A percentile compares a stretch with the other conserved stretches of the same genome.
phyloP scores from a whole-genome alignment of 2,329 filamentous ascomycete species.

The Epichloe gansuensis region DNA sequence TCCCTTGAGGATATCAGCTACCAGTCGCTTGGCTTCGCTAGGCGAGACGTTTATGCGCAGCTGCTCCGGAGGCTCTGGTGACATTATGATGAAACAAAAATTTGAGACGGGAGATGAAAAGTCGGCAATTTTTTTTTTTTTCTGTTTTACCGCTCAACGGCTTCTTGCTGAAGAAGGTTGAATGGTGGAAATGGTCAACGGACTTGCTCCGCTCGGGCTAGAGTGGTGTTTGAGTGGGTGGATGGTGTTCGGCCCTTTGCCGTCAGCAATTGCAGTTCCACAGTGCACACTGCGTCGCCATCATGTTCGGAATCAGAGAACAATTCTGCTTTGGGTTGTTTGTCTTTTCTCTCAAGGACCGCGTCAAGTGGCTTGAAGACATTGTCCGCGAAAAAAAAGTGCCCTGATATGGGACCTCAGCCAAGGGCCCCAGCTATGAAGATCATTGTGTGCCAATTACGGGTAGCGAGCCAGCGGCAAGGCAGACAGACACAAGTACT shows the following conservation, averaged over 20 bases:
- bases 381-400: constrained; percentile 25
- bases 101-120: background rate
- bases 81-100: background rate
- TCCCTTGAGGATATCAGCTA: constrained; percentile 40
- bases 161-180: too few relatives aligned
- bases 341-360: background rate
- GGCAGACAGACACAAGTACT: too few relatives aligned
- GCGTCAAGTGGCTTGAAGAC: constrained; percentile 28
- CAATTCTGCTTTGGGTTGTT: too few relatives aligned
- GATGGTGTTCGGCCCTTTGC: background rate
- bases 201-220: background rate
- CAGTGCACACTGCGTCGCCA: background rate
- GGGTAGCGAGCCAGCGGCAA: background rate
- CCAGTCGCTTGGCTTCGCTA: constrained; percentile 32
- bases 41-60: constrained; percentile 10
- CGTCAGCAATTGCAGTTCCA: background rate
- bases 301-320: background rate
- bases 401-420: constrained; percentile 28
- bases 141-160: too few relatives aligned
- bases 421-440: constrained; percentile 5
- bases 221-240: background rate
- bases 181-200: background rate
- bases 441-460: background rate
- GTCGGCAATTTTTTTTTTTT: too few relatives aligned
- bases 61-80: background rate